phyloP scores from a whole-genome alignment of 2,329 filamentous ascomycete species.

The Elsinoe arachidis region DNA sequence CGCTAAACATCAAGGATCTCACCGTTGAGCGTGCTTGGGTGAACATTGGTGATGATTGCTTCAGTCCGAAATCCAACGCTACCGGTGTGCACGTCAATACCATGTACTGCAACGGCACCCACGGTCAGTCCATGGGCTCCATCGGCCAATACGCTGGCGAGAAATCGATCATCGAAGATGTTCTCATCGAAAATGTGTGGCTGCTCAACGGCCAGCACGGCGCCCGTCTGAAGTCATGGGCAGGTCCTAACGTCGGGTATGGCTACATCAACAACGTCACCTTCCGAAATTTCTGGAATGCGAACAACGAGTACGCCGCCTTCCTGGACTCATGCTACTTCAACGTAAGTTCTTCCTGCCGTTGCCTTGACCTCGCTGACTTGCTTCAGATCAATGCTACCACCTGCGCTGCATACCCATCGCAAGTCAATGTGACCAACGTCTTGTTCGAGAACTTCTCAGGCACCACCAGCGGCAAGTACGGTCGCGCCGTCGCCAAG shows the following conservation, averaged over 20 bases:
- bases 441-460: conserved; percentile 52
- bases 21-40: conserved; percentile 31
- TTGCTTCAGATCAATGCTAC: conserved; percentile 33
- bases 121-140: conserved; percentile 42
- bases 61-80: conserved; percentile 52
- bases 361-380: neutral
- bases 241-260: conserved; percentile 48
- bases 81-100: conserved; percentile 48
- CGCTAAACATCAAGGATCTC: conserved; percentile 48
- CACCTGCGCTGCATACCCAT: conserved; percentile 46
- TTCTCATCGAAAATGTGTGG: conserved; percentile 36
- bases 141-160: conserved; percentile 45
- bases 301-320: neutral
- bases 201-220: conserved; percentile 42
- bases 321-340: conserved; percentile 6
- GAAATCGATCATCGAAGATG: conserved; percentile 42
- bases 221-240: conserved; percentile 54
- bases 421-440: conserved; percentile 50
- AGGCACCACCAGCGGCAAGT: conserved; percentile 48
- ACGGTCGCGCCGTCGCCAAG: conserved; percentile 46
- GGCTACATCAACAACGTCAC: conserved; percentile 55
- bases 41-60: conserved; percentile 48
- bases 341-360: conserved; percentile 21
- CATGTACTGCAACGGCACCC: conserved; percentile 44
- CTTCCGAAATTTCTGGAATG: conserved; percentile 23